Evolutionary conservation across 768 basidiomycete species (phyloP).

Genomic region (Rhodocollybia butyracea): DNA sequence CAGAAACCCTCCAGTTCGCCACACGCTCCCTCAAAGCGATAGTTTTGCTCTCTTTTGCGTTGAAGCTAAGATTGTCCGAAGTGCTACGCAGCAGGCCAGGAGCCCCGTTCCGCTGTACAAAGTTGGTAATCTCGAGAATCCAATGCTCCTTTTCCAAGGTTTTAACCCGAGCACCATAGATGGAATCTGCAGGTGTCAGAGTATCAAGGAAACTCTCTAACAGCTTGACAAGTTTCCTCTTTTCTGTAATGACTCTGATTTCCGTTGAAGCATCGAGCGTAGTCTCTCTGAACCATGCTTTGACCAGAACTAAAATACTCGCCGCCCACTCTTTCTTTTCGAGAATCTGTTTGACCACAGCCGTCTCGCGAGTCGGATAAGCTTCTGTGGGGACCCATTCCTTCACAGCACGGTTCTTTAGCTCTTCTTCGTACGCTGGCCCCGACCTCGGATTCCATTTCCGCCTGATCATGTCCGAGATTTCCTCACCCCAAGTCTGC

Average conservation of each 20-base stretch:
- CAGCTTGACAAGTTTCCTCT: background rate
- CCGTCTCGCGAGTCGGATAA: background rate
- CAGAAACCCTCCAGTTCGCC: no score
- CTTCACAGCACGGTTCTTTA: background rate
- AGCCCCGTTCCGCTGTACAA: background rate
- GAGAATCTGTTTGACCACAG: background rate
- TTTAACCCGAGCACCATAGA: background rate
- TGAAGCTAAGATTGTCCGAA: background rate
- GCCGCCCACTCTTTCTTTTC: slow-evolving; percentile 4
- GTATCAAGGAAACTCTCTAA: background rate
- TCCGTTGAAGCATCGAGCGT: background rate
- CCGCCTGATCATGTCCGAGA: background rate
- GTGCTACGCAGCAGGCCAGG: background rate
- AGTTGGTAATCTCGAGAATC: background rate
- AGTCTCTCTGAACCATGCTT: background rate
- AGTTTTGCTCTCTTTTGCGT: background rate
- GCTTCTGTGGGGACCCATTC: background rate
- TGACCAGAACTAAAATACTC: background rate
- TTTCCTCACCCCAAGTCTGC: background rate
- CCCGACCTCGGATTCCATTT: background rate
- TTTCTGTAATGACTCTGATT: background rate
- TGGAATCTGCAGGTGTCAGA: background rate
- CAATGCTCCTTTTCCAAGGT: slow-evolving; percentile 3
- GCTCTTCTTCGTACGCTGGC: background rate
- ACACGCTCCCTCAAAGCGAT: background rate